Conservation (phyloP, 2,329 filamentous ascomycete genomes). For the Pseudogymnoascus sp. region DNA sequence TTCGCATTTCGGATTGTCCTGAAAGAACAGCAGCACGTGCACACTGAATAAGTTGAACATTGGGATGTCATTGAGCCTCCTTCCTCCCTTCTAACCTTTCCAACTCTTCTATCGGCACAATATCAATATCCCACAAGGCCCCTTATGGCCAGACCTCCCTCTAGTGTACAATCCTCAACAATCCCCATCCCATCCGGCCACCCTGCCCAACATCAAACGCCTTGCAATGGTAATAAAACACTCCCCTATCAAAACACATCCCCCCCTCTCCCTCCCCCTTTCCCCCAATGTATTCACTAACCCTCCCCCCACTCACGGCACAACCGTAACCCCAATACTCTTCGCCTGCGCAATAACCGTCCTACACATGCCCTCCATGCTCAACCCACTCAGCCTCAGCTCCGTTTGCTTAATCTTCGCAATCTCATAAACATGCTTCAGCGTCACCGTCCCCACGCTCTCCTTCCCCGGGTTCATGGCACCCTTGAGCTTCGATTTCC, state of each 20-base stretch:
- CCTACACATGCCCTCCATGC: slow-evolving; percentile 62
- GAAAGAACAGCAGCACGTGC: not conserved
- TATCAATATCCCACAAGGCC: not conserved
- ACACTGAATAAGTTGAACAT: not conserved
- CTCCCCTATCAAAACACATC: slow-evolving; percentile 1
- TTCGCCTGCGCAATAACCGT: slow-evolving; percentile 67
- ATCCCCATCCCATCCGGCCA: not conserved
- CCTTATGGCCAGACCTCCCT: not conserved
- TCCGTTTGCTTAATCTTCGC: slow-evolving; percentile 89
- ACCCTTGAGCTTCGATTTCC: slow-evolving; percentile 70
- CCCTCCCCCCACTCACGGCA: slow-evolving; percentile 40
- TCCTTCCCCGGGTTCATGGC: slow-evolving; percentile 68
- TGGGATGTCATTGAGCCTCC: not conserved
- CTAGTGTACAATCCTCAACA: not conserved
- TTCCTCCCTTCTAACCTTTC: not conserved
- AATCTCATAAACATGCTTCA: slow-evolving; percentile 98
- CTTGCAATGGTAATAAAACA: slow-evolving; percentile 21
- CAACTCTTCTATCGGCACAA: not conserved
- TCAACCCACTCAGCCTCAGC: slow-evolving; percentile 61
- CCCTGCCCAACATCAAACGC: slow-evolving; percentile 18
- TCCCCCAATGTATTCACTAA: too few species aligned
- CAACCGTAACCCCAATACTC: slow-evolving; percentile 64
- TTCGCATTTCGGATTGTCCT: not conserved
- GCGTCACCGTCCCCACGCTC: slow-evolving; percentile 70
- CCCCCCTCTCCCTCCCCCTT: not conserved